A percentile compares a stretch with the other conserved stretches of the same genome.
These are phyloP conservation scores for Yamadazyma laniorum DNA, from an alignment of 805 yeast genomes.

Conservation along the genomic window DNA sequence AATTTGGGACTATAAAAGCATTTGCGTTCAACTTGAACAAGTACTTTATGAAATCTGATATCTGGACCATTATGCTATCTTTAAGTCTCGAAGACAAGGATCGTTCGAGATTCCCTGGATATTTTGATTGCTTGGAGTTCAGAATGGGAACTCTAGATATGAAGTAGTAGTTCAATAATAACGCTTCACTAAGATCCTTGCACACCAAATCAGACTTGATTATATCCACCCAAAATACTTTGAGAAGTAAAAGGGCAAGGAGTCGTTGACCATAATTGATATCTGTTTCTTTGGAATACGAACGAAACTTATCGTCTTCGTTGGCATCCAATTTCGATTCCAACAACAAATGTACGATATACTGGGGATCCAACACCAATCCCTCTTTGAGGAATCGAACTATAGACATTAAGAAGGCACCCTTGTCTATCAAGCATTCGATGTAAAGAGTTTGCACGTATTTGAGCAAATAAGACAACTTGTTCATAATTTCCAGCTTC, in stretches of 20 bases:
- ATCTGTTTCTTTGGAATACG: constrained; percentile 17
- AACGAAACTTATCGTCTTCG: constrained; percentile 22
- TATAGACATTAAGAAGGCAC: constrained; percentile 61
- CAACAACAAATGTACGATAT: constrained; percentile 24
- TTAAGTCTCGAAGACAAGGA: constrained; percentile 18
- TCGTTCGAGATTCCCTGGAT: constrained; percentile 1
- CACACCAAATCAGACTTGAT: constrained; percentile 54
- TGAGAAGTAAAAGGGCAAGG: constrained; percentile 46
- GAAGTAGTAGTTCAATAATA: constrained; percentile 45
- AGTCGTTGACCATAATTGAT: constrained; percentile 37
- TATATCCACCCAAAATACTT: constrained; percentile 71
- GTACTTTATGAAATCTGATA: constrained; percentile 31
- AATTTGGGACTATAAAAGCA: constrained; percentile 60
- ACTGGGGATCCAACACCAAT: constrained; percentile 28
- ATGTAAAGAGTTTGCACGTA: constrained; percentile 64
- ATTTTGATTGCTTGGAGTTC: constrained; percentile 1
- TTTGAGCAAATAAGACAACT: constrained; percentile 58
- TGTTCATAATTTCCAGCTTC: constrained; percentile 44
- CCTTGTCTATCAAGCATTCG: constrained; percentile 64
- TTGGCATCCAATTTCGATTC: constrained; percentile 13
- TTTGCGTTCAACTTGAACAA: constrained; percentile 53
- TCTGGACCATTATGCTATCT: constrained; percentile 28
- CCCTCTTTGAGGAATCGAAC: constrained; percentile 49
- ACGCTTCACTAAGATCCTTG: constrained; percentile 61
- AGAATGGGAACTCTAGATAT: constrained; percentile 7